Conservation (phyloP, 2,329 filamentous ascomycete genomes). For the Colletotrichum cuscutae region DNA sequence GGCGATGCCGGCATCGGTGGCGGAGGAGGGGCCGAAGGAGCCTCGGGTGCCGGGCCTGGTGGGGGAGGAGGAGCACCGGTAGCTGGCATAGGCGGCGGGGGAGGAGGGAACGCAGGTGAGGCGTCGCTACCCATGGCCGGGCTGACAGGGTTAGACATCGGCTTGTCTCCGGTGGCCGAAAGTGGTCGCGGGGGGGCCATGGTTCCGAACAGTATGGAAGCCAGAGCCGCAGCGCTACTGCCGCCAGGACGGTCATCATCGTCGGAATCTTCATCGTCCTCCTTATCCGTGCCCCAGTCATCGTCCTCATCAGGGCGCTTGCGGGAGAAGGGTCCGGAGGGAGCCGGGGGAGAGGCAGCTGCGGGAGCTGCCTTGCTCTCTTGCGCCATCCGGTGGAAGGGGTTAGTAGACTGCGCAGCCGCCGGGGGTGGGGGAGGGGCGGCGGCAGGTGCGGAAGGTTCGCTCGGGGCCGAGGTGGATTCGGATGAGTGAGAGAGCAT, state of each 20-base stretch:
- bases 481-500: constrained; percentile 80
- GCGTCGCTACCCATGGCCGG: constrained; percentile 52
- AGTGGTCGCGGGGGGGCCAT: constrained; percentile 94
- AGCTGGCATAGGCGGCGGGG: constrained; percentile 40
- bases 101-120: constrained; percentile 45
- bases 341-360: constrained; percentile 48
- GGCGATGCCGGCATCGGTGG: constrained; percentile 44
- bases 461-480: constrained; percentile 55
- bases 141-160: constrained; percentile 51
- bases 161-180: constrained; percentile 82
- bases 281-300: constrained; percentile 81
- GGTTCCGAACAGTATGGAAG: constrained; percentile 94
- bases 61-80: constrained; percentile 45
- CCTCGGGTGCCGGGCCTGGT: constrained; percentile 37
- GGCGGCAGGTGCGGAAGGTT: constrained; percentile 55
- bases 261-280: constrained; percentile 71
- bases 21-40: constrained; percentile 43
- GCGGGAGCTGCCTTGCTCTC: constrained; percentile 59
- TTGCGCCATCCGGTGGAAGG: constrained; percentile 88
- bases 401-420: constrained; percentile 79
- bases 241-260: constrained; percentile 82
- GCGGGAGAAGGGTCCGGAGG: constrained; percentile 63
- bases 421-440: constrained; percentile 51
- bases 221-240: constrained; percentile 88
- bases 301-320: constrained; percentile 73